Conservation (phyloP, 1,284 basidiomycete genomes). For the Wallemia mellicola region DNA sequence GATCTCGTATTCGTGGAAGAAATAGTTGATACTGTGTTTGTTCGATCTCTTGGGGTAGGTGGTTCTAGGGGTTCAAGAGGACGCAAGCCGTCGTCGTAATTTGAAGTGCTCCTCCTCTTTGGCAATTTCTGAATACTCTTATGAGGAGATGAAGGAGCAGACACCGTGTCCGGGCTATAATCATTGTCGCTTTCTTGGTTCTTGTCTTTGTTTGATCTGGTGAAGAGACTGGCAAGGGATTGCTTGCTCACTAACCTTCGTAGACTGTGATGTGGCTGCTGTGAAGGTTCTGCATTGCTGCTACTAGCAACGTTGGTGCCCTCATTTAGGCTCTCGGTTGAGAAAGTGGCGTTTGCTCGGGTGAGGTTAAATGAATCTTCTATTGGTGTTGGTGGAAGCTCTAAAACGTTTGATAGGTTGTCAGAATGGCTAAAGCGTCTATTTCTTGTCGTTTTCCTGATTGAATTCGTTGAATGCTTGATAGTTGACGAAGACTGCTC, state of each 20-base stretch:
- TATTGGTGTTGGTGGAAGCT: background rate
- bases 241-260: background rate
- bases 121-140: background rate
- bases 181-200: background rate
- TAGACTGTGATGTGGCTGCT: background rate
- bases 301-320: no score
- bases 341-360: background rate
- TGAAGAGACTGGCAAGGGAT: background rate
- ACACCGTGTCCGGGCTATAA: background rate
- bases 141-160: background rate
- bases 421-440: background rate
- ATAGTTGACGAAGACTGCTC: background rate
- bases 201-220: background rate
- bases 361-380: background rate
- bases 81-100: no score
- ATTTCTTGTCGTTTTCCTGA: background rate
- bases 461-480: background rate
- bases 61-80: background rate
- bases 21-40: background rate
- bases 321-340: background rate
- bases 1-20: background rate
- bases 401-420: background rate
- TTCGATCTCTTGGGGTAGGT: background rate
- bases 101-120: background rate
- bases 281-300: background rate